phyloP scores from a whole-genome alignment of 1,284 basidiomycete genomes.

The Stereum hirsutum region DNA sequence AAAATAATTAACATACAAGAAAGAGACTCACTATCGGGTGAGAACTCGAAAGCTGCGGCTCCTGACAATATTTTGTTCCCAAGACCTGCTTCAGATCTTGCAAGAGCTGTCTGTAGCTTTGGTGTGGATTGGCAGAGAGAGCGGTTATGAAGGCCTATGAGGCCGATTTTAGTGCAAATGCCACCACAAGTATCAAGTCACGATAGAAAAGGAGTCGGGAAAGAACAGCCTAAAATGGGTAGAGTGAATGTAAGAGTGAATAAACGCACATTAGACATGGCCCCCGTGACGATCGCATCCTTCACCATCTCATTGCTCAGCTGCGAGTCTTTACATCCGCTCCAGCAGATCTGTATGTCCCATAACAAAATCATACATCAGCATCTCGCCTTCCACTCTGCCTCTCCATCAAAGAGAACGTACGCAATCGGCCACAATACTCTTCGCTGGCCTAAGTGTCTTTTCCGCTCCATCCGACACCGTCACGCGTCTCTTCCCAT shows the following conservation, averaged over 20 bases:
- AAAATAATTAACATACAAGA: no score
- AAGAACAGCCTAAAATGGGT: no score
- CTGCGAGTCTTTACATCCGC: slow-evolving; percentile 90
- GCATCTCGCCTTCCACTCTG: no score
- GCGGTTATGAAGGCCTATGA: slow-evolving; percentile 65
- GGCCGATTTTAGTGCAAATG: no score
- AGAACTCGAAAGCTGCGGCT: slow-evolving; percentile 68
- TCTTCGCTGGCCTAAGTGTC: slow-evolving; percentile 58
- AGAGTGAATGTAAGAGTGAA: not conserved
- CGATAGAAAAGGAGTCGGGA: no score
- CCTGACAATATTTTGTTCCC: slow-evolving; percentile 69
- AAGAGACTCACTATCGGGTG: slow-evolving; percentile 57
- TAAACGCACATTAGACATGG: slow-evolving; percentile 66
- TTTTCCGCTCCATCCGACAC: slow-evolving; percentile 47
- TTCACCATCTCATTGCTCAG: slow-evolving; percentile 87
- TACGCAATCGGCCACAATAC: slow-evolving; percentile 67
- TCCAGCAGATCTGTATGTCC: slow-evolving; percentile 75
- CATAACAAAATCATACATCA: no score
- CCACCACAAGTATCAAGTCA: slow-evolving; percentile 1
- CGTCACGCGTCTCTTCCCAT: slow-evolving; percentile 27
- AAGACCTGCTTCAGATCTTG: slow-evolving; percentile 59
- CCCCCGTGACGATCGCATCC: slow-evolving; percentile 79
- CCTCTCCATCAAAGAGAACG: slow-evolving; percentile 28
- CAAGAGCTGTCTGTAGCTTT: slow-evolving; percentile 79
- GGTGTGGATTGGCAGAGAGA: slow-evolving; percentile 54